Base-by-base conservation (phyloP, 2,329 filamentous ascomycete species). In the Fusarium nisikadoi region DNA sequence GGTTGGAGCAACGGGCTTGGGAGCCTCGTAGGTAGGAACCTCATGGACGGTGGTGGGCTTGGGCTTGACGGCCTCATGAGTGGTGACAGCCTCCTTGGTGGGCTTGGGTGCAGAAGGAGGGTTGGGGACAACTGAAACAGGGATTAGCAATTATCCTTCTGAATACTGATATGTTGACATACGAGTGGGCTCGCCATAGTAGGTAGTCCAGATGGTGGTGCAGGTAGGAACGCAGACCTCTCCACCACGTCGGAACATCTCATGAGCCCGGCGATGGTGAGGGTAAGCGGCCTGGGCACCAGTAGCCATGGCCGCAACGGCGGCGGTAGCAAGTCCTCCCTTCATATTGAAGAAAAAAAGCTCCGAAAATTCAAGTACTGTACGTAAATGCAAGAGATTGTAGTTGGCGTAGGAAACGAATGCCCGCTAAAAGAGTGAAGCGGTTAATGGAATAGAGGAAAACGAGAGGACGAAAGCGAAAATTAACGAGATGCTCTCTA, bases 401-500 rank as follows among this genome's bases (percentile, higher is more conserved):
- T 70, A 73, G 70, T 78, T 72, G 75, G 56, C 57, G 49, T 72
- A 65, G 70, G 70, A 79, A 92, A 92, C 84, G 91, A 93, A 86
- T 90, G 91, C 89, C 93, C 92, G 93, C 93, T 94, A 85, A 95
- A 94, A 83, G 93, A 94, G 90, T 94, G 92, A 93, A 93, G 91
- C 91, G 91, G 91, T 91, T 76, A 79, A 83, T 86, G 80, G 77
- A 77, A 70, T 75, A 79, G 72, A 80, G 77, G 78, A 81, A 47
- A 85, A 85, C 81, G 81, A 85, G 84, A 84, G 79, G 83, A 84
- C 83, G 85, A 87, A 86, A 86, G 84, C 82, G 82, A 80, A 77
- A 76, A 67, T 73, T 71, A 72, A 80, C 79, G 80, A 82, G 82
- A 54, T 68, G 82, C 83, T 82, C 83, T 81, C 83, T 85, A 84